Conservation (phyloP, 176 grass and related monocot species). For the Zoysia japonica region DNA sequence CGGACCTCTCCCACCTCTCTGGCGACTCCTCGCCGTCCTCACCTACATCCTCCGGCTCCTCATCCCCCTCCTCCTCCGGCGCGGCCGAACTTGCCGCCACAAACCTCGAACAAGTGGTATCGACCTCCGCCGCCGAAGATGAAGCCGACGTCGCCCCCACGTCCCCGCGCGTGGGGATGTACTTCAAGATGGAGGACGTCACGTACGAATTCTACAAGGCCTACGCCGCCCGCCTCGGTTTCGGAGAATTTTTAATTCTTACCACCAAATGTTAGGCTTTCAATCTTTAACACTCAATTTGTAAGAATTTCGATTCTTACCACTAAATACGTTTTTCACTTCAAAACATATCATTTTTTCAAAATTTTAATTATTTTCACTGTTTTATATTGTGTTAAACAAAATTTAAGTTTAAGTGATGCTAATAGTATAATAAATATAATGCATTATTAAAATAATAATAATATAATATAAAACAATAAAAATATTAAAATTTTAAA, state of each 20-base stretch:
- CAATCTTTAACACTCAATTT: no score
- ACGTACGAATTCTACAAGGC: conserved; percentile 84
- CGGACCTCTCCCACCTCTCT: conserved; percentile 36
- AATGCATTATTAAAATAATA: no score
- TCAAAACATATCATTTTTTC: no score
- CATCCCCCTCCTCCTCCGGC: conserved; percentile 8
- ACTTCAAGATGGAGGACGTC: conserved; percentile 77
- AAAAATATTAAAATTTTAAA: no score
- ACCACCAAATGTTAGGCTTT: no score
- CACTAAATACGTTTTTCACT: no score
- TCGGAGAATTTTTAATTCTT: background rate
- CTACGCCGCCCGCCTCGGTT: conserved; percentile 64
- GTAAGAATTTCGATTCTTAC: no score
- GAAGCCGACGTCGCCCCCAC: conserved; percentile 29
- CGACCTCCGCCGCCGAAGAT: conserved; percentile 34
- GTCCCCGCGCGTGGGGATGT: conserved; percentile 63
- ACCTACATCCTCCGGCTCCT: conserved; percentile 30
- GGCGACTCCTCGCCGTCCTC: conserved; percentile 43
- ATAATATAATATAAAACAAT: no score
- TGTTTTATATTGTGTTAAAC: no score
- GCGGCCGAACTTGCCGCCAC: conserved; percentile 25
- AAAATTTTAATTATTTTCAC: no score
- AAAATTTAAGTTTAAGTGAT: no score
- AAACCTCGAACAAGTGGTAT: conserved; percentile 10
- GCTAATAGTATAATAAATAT: no score